Conservation (phyloP, 2,329 filamentous ascomycete species). For the Mollisiaceae sp. region DNA sequence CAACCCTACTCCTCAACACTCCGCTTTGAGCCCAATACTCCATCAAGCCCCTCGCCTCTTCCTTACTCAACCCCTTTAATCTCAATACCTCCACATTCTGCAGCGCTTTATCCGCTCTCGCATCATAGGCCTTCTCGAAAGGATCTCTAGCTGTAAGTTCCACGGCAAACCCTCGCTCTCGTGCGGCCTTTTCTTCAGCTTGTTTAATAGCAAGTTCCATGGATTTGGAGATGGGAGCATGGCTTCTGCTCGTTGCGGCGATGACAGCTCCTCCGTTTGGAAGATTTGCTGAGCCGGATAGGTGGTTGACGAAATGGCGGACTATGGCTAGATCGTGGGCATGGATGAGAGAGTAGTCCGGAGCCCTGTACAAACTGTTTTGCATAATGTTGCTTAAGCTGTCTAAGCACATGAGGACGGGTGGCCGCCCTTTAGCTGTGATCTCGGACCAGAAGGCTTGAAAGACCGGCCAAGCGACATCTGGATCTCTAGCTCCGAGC, state of each 20-base stretch:
- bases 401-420: constrained; percentile 77
- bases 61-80: constrained; percentile 71
- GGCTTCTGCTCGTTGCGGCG: constrained; percentile 75
- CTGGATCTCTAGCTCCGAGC: constrained; percentile 73
- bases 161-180: constrained; percentile 28
- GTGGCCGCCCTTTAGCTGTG: constrained; percentile 53
- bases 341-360: constrained; percentile 77
- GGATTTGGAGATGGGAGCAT: constrained; percentile 66
- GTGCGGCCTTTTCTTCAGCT: constrained; percentile 42
- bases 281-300: constrained; percentile 63
- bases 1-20: constrained; percentile 71
- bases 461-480: constrained; percentile 81
- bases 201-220: constrained; percentile 71
- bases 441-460: constrained; percentile 83
- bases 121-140: constrained; percentile 61
- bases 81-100: constrained; percentile 57
- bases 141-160: constrained; percentile 54
- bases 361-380: constrained; percentile 74
- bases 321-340: constrained; percentile 82
- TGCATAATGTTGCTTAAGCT: constrained; percentile 83
- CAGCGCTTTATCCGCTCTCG: constrained; percentile 59
- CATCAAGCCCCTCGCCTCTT: constrained; percentile 78
- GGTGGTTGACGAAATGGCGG: constrained; percentile 73
- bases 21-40: constrained; percentile 94
- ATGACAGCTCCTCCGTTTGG: constrained; percentile 81